Percentiles rank a stretch among this genome's conserved stretches.
phyloP scores from a whole-genome alignment of 2,329 filamentous ascomycete genomes.

The Pseudocercospora fijiensis region DNA sequence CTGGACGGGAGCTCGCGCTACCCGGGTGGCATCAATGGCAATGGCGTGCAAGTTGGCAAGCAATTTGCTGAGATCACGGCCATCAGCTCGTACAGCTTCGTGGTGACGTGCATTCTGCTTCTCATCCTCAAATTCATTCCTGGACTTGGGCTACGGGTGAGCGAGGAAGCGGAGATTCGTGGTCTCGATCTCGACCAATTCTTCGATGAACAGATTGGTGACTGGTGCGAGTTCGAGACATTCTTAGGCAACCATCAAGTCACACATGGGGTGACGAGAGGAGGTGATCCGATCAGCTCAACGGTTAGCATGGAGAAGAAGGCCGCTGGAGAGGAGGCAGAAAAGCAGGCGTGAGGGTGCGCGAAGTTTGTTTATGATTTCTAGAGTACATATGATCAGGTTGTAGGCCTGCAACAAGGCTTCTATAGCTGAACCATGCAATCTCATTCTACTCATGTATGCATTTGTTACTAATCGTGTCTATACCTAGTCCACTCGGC shows the following conservation, averaged over 20 bases:
- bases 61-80: slow-evolving; percentile 58
- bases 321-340: slow-evolving; percentile 9
- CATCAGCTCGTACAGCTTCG: slow-evolving; percentile 55
- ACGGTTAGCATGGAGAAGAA: slow-evolving; percentile 15
- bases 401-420: too few species aligned
- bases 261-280: slow-evolving; percentile 29
- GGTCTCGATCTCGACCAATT: slow-evolving; percentile 58
- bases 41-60: slow-evolving; percentile 56
- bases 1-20: slow-evolving; percentile 52
- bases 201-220: slow-evolving; percentile 55
- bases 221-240: slow-evolving; percentile 33
- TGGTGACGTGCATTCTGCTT: slow-evolving; percentile 53
- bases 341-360: slow-evolving; percentile 13
- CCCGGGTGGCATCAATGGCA: slow-evolving; percentile 56
- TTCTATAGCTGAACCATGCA: too few species aligned
- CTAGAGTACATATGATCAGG: too few species aligned
- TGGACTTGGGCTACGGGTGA: slow-evolving; percentile 54
- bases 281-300: slow-evolving; percentile 17
- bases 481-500: too few species aligned
- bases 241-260: slow-evolving; percentile 23
- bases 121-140: slow-evolving; percentile 56
- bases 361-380: neutral
- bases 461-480: too few species aligned
- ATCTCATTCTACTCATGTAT: too few species aligned
- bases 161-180: slow-evolving; percentile 56